phyloP scores from a whole-genome alignment of 2,329 filamentous ascomycete genomes.

The Metarhizium anisopliae region DNA sequence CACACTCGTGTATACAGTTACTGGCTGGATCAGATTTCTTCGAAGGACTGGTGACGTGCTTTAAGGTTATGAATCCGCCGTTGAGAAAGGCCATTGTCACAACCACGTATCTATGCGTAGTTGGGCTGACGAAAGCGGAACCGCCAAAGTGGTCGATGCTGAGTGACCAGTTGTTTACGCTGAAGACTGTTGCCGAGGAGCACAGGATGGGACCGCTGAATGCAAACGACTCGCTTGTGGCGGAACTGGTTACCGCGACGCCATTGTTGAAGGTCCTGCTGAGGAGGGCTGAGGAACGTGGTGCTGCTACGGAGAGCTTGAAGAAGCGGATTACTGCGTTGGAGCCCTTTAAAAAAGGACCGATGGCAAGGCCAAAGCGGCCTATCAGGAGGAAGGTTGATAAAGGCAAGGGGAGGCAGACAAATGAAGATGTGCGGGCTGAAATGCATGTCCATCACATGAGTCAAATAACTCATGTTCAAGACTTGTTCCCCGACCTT shows the following conservation, averaged over 20 bases:
- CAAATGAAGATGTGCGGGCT: constrained; percentile 26
- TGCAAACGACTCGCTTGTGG: constrained; percentile 63
- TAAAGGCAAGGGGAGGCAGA: constrained; percentile 53
- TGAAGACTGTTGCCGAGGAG: constrained; percentile 63
- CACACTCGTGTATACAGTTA: constrained; percentile 51
- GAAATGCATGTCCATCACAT: constrained; percentile 70
- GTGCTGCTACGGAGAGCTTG: constrained; percentile 43
- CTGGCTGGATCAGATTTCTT: constrained; percentile 82
- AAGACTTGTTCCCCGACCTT: constrained; percentile 84
- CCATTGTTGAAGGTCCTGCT: constrained; percentile 60
- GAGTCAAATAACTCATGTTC: constrained; percentile 81
- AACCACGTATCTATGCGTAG: constrained; percentile 65
- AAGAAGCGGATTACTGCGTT: constrained; percentile 53
- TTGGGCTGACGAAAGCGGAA: constrained; percentile 57
- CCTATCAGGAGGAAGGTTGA: constrained; percentile 45
- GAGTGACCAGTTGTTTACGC: constrained; percentile 72
- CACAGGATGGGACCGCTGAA: constrained; percentile 48
- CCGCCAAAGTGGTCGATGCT: constrained; percentile 66
- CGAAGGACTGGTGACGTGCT: constrained; percentile 62
- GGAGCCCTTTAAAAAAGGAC: constrained; percentile 49
- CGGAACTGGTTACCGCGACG: constrained; percentile 73
- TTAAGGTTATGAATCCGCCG: constrained; percentile 52
- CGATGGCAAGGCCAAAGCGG: constrained; percentile 40
- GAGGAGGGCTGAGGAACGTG: constrained; percentile 40
- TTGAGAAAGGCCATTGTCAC: constrained; percentile 61